Evolutionary conservation across 345 rosid genomes (phyloP).

Genomic region (Excoecaria cochinchinensis): DNA sequence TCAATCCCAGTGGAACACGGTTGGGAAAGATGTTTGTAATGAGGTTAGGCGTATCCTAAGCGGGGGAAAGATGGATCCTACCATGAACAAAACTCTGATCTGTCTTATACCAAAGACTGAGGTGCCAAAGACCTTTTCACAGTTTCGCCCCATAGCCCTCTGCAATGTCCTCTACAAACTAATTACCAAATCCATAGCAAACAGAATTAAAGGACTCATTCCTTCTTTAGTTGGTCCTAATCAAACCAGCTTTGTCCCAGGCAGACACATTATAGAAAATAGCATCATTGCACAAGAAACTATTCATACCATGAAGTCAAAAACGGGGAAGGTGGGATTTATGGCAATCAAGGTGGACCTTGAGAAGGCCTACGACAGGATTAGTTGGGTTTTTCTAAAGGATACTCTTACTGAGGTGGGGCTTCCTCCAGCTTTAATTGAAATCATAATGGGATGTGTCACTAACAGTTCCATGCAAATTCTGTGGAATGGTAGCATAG

Average conservation of each 20-base stretch:
- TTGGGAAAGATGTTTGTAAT: neutral
- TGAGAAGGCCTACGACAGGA: neutral
- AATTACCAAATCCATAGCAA: neutral
- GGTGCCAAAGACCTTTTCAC: neutral
- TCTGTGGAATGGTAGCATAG: too few species aligned
- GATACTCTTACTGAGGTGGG: neutral
- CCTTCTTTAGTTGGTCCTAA: neutral
- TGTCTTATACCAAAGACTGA: neutral
- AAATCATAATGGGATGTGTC: too few species aligned
- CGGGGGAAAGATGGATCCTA: neutral
- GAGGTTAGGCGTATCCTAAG: neutral
- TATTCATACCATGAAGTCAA: neutral
- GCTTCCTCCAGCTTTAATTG: neutral
- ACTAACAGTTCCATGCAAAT: too few species aligned
- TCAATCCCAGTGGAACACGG: neutral
- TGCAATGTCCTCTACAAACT: neutral
- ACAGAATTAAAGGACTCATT: neutral
- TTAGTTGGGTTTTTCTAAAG: neutral
- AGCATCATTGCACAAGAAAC: neutral
- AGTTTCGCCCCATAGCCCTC: neutral
- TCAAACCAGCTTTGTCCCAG: neutral
- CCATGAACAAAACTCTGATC: neutral
- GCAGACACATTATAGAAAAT: neutral
- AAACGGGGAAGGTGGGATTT: neutral
- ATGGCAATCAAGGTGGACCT: neutral